phyloP scores from a whole-genome alignment of 2,329 filamentous ascomycete species.

The Lizonia empirigonia region DNA sequence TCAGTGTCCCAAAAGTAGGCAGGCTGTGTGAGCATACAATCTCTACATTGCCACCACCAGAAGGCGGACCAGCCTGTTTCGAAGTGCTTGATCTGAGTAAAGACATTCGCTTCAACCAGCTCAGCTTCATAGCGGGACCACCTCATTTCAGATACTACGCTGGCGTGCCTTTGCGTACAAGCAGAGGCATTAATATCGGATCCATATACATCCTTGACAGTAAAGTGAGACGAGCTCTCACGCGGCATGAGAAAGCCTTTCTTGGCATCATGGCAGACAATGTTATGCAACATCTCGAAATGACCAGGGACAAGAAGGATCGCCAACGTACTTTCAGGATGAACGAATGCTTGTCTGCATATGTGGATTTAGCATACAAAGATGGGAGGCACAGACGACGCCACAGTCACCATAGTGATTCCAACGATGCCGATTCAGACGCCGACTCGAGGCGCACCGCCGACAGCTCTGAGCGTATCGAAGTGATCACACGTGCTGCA shows the following conservation, averaged over 20 bases:
- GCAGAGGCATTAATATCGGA: slow-evolving; percentile 43
- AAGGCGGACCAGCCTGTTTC: slow-evolving; percentile 48
- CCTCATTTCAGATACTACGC: slow-evolving; percentile 41
- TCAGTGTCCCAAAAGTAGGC: slow-evolving; percentile 42
- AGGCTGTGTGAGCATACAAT: slow-evolving; percentile 45
- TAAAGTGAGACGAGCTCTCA: slow-evolving; percentile 26
- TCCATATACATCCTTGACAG: slow-evolving; percentile 40
- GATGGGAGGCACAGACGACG: not conserved
- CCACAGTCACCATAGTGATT: slow-evolving; percentile 5
- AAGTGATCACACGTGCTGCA: slow-evolving; percentile 56
- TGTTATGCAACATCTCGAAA: slow-evolving; percentile 44
- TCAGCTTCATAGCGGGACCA: slow-evolving; percentile 35
- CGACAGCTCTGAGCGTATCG: slow-evolving; percentile 45
- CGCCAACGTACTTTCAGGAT: slow-evolving; percentile 30
- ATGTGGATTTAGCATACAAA: slow-evolving; percentile 26
- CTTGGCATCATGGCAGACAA: slow-evolving; percentile 40
- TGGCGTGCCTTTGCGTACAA: slow-evolving; percentile 42
- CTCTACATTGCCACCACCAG: slow-evolving; percentile 18
- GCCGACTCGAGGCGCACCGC: slow-evolving; percentile 14
- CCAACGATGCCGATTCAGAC: slow-evolving; percentile 1
- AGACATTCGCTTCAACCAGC: slow-evolving; percentile 41
- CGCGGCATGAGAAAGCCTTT: slow-evolving; percentile 12
- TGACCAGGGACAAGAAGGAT: slow-evolving; percentile 43
- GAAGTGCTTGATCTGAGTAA: slow-evolving; percentile 43
- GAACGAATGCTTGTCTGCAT: slow-evolving; percentile 33